Evolutionary conservation across 1,284 basidiomycete genomes (phyloP).

Genomic region (Garcileccinum viscosum): DNA sequence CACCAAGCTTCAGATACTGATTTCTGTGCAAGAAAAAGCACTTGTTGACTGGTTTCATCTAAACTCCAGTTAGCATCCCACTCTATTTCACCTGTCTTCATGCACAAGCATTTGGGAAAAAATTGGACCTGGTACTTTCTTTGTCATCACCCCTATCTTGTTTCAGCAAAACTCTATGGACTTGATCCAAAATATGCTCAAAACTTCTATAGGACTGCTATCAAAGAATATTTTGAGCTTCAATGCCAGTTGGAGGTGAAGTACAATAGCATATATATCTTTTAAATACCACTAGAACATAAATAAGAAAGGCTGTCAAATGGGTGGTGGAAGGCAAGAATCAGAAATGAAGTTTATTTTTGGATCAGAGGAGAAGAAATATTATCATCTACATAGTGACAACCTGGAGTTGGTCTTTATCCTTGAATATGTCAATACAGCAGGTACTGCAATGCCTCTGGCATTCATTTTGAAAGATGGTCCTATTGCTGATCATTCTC

Average conservation of each 20-base stretch:
- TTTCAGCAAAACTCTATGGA: too few species aligned
- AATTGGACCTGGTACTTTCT: too few species aligned
- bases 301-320: background rate
- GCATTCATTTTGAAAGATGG: too few species aligned
- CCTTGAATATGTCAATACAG: background rate
- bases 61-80: too few species aligned
- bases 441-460: background rate
- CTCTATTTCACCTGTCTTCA: too few species aligned
- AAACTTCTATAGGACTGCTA: background rate
- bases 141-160: too few species aligned
- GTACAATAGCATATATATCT: too few species aligned
- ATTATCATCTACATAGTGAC: background rate
- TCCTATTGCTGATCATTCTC: too few species aligned
- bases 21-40: background rate
- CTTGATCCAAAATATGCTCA: background rate
- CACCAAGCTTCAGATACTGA: constrained; percentile 1
- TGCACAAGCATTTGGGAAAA: too few species aligned
- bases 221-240: background rate
- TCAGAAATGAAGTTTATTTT: background rate
- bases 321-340: background rate
- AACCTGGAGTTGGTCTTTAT: background rate
- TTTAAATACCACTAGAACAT: too few species aligned
- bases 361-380: background rate
- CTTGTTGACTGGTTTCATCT: background rate
- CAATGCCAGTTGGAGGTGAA: too few species aligned